Evolutionary conservation across 768 basidiomycete species (phyloP), one percentile per base, ranked within the genome.

Genomic region (Mycena olivaceomarginata): DNA sequence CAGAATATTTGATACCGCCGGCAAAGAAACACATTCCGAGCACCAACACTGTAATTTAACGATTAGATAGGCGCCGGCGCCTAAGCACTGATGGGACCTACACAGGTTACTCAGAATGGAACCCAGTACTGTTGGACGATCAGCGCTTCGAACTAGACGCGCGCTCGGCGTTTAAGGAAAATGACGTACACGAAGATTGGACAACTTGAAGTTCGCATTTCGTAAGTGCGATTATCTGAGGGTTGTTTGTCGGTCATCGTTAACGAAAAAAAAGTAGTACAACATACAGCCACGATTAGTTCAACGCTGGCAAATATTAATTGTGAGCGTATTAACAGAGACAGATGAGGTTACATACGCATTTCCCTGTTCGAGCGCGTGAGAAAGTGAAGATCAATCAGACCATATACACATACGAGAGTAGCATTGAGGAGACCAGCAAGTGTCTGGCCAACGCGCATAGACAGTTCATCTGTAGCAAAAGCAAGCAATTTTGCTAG

Each of bases 21-120:
- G 94, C 95, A 79, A 97, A 96, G 86, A 97, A 97, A 81, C 96
- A 96, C 96, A 97, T 96, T 65, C 96, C 96, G 41, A 97, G 89
- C 20, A 97, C 93, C 66, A 97, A 89, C 45, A 96, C 94, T 95
- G 70, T n/a, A 56, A 64, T 20, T 20, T 39, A 39, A 46, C 16
- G 60, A 76, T 66, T 63, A 76, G 68, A 76, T 78, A 72, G 66
- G 37, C 70, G 72, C 68, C 41, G 57, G 67, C 70, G 68, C 45
- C 56, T 43, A 70, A 69, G 46, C n/a, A 68, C 62, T 69, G 74
- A 70, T 68, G 72, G 80, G 75, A 84, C 94, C 84, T 87, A 96
- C 95, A 87, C 75, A 96, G 86, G 85, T 97, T 97, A 80, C 94
- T 95, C 12, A 97, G 89, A 83, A 98, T 93, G 5, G 94, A 95